Evolutionary conservation across 2,329 filamentous ascomycete species (phyloP).

Genomic region (Huntiella moniliformis): DNA sequence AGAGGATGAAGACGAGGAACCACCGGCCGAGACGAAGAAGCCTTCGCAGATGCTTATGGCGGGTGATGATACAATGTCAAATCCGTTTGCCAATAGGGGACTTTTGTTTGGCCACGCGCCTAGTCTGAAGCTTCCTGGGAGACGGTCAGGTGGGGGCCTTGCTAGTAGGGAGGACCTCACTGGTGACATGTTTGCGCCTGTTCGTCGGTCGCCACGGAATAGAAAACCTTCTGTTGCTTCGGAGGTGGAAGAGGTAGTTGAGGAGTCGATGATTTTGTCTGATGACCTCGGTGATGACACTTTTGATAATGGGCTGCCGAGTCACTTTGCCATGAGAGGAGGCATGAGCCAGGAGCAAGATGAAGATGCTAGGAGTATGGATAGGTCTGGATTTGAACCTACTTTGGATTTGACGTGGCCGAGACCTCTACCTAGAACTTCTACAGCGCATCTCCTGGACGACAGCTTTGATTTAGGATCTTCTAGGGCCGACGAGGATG

Average conservation of each 20-base stretch:
- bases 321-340: no score
- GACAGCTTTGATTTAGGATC: neutral
- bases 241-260: constrained; percentile 7
- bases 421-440: no score
- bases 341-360: no score
- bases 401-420: no score
- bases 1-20: neutral
- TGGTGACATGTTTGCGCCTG: constrained; percentile 11
- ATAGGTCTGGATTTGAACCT: no score
- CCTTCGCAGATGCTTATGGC: constrained; percentile 21
- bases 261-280: constrained; percentile 8
- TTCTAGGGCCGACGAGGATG: neutral
- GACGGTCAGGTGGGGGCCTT: constrained; percentile 3
- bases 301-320: no score
- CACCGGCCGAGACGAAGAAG: constrained; percentile 4
- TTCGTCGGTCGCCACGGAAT: constrained; percentile 7
- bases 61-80: constrained; percentile 15
- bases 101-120: constrained; percentile 9
- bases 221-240: neutral
- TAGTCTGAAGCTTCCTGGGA: constrained; percentile 8
- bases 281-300: neutral
- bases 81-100: constrained; percentile 4
- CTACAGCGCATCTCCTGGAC: neutral
- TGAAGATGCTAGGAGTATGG: no score
- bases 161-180: constrained; percentile 8